Conservation (phyloP, 1,284 basidiomycete genomes). For the Coniferiporia sulphurascens region DNA sequence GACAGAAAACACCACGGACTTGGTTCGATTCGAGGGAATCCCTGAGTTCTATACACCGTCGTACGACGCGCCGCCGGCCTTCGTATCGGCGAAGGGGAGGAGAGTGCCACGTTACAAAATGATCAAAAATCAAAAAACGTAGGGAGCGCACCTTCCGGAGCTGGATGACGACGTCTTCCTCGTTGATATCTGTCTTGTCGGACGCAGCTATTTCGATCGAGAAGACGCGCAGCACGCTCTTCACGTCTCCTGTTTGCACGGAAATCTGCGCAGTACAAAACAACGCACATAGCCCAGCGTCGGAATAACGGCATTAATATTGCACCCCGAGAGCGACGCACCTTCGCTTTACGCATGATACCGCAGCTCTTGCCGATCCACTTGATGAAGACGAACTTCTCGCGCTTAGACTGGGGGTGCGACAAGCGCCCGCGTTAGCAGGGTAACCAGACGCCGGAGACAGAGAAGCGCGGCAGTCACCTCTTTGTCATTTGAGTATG, state of each 20-base stretch:
- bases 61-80: constrained; percentile 26
- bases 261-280: constrained; percentile 57
- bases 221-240: constrained; percentile 70
- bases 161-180: constrained; percentile 69
- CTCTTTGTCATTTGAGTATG: constrained; percentile 83
- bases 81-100: background rate
- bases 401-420: constrained; percentile 51
- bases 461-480: background rate
- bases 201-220: constrained; percentile 83
- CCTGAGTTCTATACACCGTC: constrained; percentile 20
- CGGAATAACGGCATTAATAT: background rate
- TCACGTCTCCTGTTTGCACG: constrained; percentile 84
- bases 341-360: constrained; percentile 89
- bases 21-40: background rate
- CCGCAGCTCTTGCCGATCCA: constrained; percentile 87
- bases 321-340: constrained; percentile 30
- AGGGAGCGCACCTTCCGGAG: constrained; percentile 64
- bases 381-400: constrained; percentile 86
- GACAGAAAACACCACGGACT: background rate
- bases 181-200: constrained; percentile 75
- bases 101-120: background rate
- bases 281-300: background rate
- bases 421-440: background rate
- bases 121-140: background rate
- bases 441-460: background rate